phyloP scores from a whole-genome alignment of 805 yeast species.

The Torulaspora franciscae region DNA sequence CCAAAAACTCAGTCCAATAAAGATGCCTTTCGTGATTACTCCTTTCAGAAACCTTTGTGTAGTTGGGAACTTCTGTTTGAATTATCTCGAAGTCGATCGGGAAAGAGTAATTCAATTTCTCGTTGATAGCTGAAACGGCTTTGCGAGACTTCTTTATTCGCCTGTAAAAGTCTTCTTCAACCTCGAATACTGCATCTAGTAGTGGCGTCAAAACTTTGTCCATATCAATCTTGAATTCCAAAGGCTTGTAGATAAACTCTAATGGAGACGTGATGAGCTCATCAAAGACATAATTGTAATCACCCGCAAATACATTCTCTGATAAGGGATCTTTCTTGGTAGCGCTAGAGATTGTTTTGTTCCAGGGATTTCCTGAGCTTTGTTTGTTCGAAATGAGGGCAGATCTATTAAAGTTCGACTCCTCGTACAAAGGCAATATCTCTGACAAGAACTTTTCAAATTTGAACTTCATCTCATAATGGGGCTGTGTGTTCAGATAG shows the following conservation, averaged over 20 bases:
- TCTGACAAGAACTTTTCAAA: conserved; percentile 27
- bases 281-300: conserved; percentile 21
- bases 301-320: conserved; percentile 17
- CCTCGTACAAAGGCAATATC: conserved; percentile 27
- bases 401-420: conserved; percentile 31
- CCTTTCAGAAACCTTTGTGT: conserved; percentile 13
- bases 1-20: conserved; percentile 15
- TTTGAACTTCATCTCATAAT: conserved; percentile 26
- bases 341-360: conserved; percentile 14
- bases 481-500: conserved; percentile 24
- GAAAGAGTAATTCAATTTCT: conserved; percentile 19
- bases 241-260: conserved; percentile 18
- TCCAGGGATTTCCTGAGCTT: conserved; percentile 23
- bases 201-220: conserved; percentile 17
- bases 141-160: conserved; percentile 10
- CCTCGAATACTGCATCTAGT: conserved; percentile 22
- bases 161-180: conserved; percentile 25
- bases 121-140: conserved; percentile 11
- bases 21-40: conserved; percentile 12
- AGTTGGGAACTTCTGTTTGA: conserved; percentile 14
- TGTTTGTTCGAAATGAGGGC: conserved; percentile 18
- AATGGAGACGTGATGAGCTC: conserved; percentile 24
- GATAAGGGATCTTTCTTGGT: conserved; percentile 15
- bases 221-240: conserved; percentile 16
- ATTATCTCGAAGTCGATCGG: conserved; percentile 16